These are phyloP conservation scores for Septoria petroselini DNA, from an alignment of 2,329 filamentous ascomycete species.

Conservation along the genomic window DNA sequence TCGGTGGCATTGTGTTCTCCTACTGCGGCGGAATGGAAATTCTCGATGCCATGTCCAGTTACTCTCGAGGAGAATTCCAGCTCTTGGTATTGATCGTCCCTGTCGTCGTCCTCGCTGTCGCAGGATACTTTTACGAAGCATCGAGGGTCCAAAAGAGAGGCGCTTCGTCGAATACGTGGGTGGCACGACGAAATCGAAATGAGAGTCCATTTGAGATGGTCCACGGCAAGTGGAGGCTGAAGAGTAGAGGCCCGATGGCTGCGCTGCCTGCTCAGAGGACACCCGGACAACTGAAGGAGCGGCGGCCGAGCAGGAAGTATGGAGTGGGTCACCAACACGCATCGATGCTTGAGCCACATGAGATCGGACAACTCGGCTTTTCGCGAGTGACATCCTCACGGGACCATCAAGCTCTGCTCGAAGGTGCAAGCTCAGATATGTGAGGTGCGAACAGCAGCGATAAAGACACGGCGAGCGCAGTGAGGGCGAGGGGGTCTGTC, in stretches of 20 bases:
- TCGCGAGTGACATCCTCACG: too few species aligned
- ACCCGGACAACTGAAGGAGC: background rate
- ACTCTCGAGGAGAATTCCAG: background rate
- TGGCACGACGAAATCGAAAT: background rate
- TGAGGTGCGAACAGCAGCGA: too few species aligned
- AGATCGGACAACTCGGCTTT: background rate
- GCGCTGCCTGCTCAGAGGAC: background rate
- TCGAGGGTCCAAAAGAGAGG: background rate
- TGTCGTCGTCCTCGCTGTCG: background rate
- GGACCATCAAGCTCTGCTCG: too few species aligned
- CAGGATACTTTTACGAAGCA: background rate
- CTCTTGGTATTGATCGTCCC: background rate
- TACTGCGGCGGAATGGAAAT: background rate
- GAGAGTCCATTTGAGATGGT: slow-evolving; percentile 1
- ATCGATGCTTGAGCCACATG: background rate
- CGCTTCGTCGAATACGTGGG: background rate
- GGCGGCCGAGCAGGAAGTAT: background rate
- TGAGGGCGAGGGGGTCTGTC: too few species aligned
- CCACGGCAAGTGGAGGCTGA: slow-evolving; percentile 2
- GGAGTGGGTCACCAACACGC: background rate
- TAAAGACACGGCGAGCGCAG: too few species aligned
- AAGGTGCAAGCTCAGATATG: too few species aligned
- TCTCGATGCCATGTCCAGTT: background rate
- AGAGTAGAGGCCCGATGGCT: background rate
- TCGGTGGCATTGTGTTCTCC: background rate